A percentile compares a stretch with the other conserved stretches of the same genome.
These are phyloP conservation scores for Coemansia interrupta DNA, from an alignment of 192 early-diverging fungal species.

Conservation along the genomic window DNA sequence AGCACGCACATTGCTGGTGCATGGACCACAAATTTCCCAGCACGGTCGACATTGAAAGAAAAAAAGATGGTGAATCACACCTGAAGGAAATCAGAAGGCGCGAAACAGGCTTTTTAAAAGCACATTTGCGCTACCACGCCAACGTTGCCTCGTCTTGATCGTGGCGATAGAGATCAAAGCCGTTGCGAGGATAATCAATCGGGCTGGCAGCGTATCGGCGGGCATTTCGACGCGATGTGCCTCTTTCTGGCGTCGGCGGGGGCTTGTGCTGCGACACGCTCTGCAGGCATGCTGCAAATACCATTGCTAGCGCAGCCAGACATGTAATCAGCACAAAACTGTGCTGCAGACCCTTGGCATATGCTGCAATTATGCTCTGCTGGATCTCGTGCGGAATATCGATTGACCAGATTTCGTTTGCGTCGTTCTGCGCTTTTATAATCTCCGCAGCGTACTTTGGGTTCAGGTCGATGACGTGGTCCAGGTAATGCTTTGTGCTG, in stretches of 20 bases:
- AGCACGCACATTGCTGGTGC: not conserved
- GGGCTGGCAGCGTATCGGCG: slow-evolving; percentile 5
- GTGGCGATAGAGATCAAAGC: slow-evolving; percentile 6
- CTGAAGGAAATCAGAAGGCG: not conserved
- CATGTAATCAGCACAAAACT: slow-evolving; percentile 48
- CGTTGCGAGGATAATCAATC: slow-evolving; percentile 1
- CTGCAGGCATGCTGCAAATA: slow-evolving; percentile 42
- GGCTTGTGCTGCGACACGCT: slow-evolving; percentile 42
- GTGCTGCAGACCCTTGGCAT: slow-evolving; percentile 46
- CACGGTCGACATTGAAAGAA: not conserved
- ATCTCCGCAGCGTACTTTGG: slow-evolving; percentile 40
- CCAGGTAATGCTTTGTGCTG: slow-evolving; percentile 35
- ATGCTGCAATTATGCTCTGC: slow-evolving; percentile 40
- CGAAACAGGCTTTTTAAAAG: not conserved
- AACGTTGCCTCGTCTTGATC: slow-evolving; percentile 10
- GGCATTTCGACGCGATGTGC: slow-evolving; percentile 7
- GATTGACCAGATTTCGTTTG: slow-evolving; percentile 45
- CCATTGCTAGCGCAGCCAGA: slow-evolving; percentile 25
- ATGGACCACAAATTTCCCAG: not conserved
- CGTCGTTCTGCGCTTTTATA: slow-evolving; percentile 42
- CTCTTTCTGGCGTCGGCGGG: slow-evolving; percentile 9
- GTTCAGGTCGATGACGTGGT: slow-evolving; percentile 20
- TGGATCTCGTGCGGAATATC: slow-evolving; percentile 27
- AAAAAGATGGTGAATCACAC: not conserved
- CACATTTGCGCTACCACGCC: slow-evolving; percentile 6